phyloP scores from a whole-genome alignment of 2,329 filamentous ascomycete species.

The Sclerotinia glacialis region DNA sequence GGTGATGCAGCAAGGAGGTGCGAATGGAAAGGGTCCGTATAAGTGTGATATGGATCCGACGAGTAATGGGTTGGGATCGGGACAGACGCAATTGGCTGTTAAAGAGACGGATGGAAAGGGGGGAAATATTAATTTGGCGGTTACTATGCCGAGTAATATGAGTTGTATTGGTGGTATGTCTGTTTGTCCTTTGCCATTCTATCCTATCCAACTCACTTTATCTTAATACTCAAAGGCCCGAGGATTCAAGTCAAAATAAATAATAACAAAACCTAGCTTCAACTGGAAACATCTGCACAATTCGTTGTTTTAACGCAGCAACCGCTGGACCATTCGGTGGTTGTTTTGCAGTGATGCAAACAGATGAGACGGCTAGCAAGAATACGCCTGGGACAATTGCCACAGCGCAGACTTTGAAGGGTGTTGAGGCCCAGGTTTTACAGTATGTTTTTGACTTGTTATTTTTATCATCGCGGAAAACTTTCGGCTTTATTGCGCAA shows the following conservation, averaged over 20 bases:
- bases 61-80: slow-evolving; percentile 30
- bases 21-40: slow-evolving; percentile 56
- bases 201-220: too few relatives aligned
- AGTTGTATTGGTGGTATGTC: slow-evolving; percentile 6
- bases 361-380: slow-evolving; percentile 44
- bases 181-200: background rate
- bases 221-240: background rate
- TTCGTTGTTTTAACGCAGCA: slow-evolving; percentile 58
- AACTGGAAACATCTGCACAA: slow-evolving; percentile 57
- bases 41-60: slow-evolving; percentile 52
- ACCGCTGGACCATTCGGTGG: slow-evolving; percentile 56
- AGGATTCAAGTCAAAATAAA: too few relatives aligned
- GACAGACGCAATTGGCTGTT: slow-evolving; percentile 5
- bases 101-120: background rate
- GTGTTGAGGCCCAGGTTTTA: slow-evolving; percentile 10
- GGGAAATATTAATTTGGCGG: slow-evolving; percentile 1
- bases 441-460: background rate
- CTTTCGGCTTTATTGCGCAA: too few relatives aligned
- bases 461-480: background rate
- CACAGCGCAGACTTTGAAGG: slow-evolving; percentile 1
- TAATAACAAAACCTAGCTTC: slow-evolving; percentile 12
- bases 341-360: slow-evolving; percentile 57
- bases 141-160: slow-evolving; percentile 11
- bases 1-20: slow-evolving; percentile 54
- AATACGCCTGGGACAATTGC: slow-evolving; percentile 39